Percentiles rank a stretch among this genome's conserved stretches.
Conservation (phyloP, 2,329 filamentous ascomycete species). For the Atkinsonella texensis region DNA sequence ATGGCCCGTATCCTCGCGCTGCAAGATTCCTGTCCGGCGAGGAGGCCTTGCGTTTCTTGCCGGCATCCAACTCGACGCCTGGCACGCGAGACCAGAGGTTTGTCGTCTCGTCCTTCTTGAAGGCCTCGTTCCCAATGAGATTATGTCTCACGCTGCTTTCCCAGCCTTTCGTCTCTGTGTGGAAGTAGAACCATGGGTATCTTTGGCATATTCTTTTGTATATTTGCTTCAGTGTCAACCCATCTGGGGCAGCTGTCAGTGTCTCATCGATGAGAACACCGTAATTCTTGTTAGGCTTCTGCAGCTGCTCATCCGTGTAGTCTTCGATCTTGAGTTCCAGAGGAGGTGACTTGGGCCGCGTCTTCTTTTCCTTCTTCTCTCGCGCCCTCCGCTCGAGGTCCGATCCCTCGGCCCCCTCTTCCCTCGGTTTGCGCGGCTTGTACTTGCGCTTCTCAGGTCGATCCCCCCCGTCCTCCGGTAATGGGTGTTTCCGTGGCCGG, state of each 20-base stretch:
- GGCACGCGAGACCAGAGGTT: conserved; percentile 46
- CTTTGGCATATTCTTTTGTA: conserved; percentile 48
- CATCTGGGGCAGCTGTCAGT: conserved; percentile 39
- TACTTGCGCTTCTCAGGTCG: conserved; percentile 54
- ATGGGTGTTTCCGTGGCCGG: conserved; percentile 50
- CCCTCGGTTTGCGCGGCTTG: conserved; percentile 47
- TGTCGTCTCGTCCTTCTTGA: conserved; percentile 44
- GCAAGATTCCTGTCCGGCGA: conserved; percentile 37
- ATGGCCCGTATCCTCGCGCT: conserved; percentile 25
- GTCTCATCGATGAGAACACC: conserved; percentile 49
- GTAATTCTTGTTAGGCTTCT: conserved; percentile 52
- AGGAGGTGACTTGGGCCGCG: conserved; percentile 46
- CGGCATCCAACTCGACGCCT: conserved; percentile 46
- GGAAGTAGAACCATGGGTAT: conserved; percentile 49
- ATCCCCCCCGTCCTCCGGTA: conserved; percentile 42
- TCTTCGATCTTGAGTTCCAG: conserved; percentile 41
- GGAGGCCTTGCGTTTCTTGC: conserved; percentile 45
- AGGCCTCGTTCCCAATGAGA: conserved; percentile 49
- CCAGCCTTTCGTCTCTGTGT: conserved; percentile 52
- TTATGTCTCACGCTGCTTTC: conserved; percentile 54
- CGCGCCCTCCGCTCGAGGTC: conserved; percentile 43
- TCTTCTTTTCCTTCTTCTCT: conserved; percentile 49
- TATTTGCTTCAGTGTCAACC: conserved; percentile 48
- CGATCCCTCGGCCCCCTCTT: conserved; percentile 42
- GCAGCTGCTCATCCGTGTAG: conserved; percentile 45